Evolutionary conservation across 345 rosid genomes (phyloP).

Genomic region (Cardiospermum halicacabum): DNA sequence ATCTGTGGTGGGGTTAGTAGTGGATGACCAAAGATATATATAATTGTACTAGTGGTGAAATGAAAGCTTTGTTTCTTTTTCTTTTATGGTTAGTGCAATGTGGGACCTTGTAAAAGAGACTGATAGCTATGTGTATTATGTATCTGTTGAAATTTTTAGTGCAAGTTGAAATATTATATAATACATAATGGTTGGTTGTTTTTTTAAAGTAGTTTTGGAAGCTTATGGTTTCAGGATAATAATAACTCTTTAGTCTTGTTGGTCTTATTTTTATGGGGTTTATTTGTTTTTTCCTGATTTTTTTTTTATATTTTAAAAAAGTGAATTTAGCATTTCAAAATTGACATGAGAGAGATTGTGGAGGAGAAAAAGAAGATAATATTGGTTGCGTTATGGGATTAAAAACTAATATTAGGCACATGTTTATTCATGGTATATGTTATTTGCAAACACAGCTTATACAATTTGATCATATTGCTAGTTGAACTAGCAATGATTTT

Average conservation of each 20-base stretch:
- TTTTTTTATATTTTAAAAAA: too few species aligned
- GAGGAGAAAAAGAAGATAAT: background rate
- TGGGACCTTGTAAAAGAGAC: constrained; percentile 37
- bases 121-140: constrained; percentile 31
- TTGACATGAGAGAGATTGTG: background rate
- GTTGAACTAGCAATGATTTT: too few species aligned
- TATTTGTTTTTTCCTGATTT: constrained; percentile 22
- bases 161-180: constrained; percentile 30
- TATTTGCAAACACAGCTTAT: too few species aligned
- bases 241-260: background rate
- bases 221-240: constrained; percentile 11
- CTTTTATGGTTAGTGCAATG: constrained; percentile 30
- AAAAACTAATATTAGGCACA: too few species aligned
- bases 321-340: constrained; percentile 2
- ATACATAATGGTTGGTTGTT: constrained; percentile 12
- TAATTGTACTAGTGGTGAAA: constrained; percentile 23
- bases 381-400: background rate
- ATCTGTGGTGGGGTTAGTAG: constrained; percentile 39
- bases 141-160: constrained; percentile 21
- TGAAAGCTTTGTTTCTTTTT: constrained; percentile 15
- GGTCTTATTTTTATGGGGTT: constrained; percentile 12
- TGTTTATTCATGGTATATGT: too few species aligned
- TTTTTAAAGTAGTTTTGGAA: constrained; percentile 18
- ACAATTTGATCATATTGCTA: too few species aligned
- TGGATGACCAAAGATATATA: constrained; percentile 31